These are phyloP conservation scores for Colletotrichum liaoningense DNA, from an alignment of 2,329 filamentous ascomycete species.

Conservation along the genomic window DNA sequence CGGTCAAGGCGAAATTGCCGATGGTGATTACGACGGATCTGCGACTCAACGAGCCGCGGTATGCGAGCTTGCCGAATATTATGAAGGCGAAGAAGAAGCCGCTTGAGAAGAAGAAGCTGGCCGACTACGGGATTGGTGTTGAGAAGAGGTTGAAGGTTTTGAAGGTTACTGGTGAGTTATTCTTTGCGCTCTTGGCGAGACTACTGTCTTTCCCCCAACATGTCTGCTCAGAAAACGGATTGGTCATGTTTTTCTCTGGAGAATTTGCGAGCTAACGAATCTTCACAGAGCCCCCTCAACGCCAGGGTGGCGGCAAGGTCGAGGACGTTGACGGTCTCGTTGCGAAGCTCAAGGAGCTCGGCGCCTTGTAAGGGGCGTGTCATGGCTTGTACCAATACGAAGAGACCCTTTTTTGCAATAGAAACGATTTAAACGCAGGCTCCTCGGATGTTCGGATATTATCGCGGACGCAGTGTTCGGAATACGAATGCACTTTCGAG, in stretches of 20 bases:
- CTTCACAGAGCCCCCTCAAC: slow-evolving; percentile 80
- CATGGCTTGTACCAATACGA: slow-evolving; percentile 19
- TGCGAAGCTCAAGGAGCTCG: slow-evolving; percentile 93
- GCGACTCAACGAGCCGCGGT: slow-evolving; percentile 92
- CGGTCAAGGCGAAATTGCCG: slow-evolving; percentile 84
- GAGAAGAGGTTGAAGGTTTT: slow-evolving; percentile 85
- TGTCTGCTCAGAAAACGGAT: background rate
- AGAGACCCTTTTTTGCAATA: slow-evolving; percentile 21
- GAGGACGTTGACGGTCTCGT: slow-evolving; percentile 97
- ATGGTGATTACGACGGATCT: slow-evolving; percentile 96
- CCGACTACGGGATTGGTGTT: slow-evolving; percentile 82
- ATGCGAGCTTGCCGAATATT: slow-evolving; percentile 95
- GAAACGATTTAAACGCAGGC: slow-evolving; percentile 17
- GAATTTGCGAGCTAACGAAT: slow-evolving; percentile 3
- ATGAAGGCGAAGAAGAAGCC: slow-evolving; percentile 99
- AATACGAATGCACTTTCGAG: background rate
- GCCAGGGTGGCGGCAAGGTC: slow-evolving; percentile 96
- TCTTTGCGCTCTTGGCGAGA: slow-evolving; percentile 36
- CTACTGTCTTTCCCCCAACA: background rate
- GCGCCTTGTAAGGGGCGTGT: slow-evolving; percentile 74
- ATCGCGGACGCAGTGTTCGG: background rate
- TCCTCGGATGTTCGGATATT: background rate
- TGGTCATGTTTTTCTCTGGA: background rate
- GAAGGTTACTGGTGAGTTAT: slow-evolving; percentile 80
- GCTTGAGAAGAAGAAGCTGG: slow-evolving; percentile 88